Conservation (phyloP, 306 rosid species). For the Dalbergia cochinchinensis region DNA sequence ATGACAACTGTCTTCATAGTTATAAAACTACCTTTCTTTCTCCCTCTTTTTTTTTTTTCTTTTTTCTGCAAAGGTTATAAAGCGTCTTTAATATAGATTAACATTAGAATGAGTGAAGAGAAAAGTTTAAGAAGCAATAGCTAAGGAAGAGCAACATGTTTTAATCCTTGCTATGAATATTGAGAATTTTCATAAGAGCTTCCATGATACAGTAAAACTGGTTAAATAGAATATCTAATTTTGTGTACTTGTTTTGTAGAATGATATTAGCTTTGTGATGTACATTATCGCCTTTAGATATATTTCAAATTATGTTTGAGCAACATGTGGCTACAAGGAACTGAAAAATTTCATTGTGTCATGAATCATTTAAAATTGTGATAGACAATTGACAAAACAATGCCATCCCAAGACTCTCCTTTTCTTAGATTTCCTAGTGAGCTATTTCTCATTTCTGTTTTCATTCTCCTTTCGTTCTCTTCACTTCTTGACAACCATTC, state of each 20-base stretch:
- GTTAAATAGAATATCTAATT: background rate
- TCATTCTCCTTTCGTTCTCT: too few relatives aligned
- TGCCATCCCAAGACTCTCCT: background rate
- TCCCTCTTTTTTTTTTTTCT: too few relatives aligned
- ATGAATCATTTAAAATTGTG: background rate
- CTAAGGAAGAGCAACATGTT: background rate
- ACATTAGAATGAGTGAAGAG: conserved; percentile 14
- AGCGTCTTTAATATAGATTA: background rate
- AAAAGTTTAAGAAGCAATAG: background rate
- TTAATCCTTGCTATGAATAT: background rate
- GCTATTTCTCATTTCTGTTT: too few relatives aligned
- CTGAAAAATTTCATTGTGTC: background rate
- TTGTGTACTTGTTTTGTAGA: background rate
- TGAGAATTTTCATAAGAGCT: background rate
- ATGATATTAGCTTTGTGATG: background rate
- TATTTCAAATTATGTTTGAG: too few relatives aligned
- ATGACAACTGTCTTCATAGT: background rate
- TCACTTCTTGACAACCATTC: too few relatives aligned
- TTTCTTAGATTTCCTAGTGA: too few relatives aligned
- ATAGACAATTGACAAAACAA: background rate
- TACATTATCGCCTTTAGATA: background rate
- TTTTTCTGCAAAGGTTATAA: background rate
- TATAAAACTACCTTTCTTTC: too few relatives aligned
- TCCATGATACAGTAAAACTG: background rate
- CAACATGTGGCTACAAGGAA: background rate